Base-by-base conservation (phyloP, 495 filamentous ascomycete species). In the Penicillium canariense region DNA sequence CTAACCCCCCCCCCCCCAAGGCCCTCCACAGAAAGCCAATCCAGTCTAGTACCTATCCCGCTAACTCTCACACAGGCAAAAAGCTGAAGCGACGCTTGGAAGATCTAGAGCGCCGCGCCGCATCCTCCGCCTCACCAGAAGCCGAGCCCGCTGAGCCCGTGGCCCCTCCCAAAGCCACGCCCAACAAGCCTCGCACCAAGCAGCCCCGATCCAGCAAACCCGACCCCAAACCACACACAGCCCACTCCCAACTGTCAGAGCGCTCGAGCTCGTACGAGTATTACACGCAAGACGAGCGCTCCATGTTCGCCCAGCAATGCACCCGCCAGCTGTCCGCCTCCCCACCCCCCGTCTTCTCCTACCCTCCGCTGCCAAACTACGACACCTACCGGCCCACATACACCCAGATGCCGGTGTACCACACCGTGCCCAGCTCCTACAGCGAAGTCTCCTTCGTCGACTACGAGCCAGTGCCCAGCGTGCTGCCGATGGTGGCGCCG, bases 1-100 rank as follows among this genome's bases (percentile, higher is more conserved):
- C 26, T 3, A 20, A 25, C 5, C n/a, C 26, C 12, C n/a, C 18
- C 6, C 30, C 30, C 6, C 30, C 12, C 6, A 32, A 6, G 30
- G 30, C 18, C 11, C 17, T 12, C 20, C 34, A n/a, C n/a, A n/a
- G n/a, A n/a, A n/a, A n/a, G n/a, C n/a, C n/a, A n/a, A n/a, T n/a
- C n/a, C n/a, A n/a, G n/a, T n/a, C n/a, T n/a, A n/a, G n/a, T n/a
- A n/a, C n/a, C n/a, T 25, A 17, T 32, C 31, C 8, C 31, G 14
- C 8, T 47, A 27, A 26, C 18, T 26, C 5, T 31, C 46, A 25
- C 5, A 52, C 69, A 97, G 93, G 93, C 81, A 96, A 97, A 82
- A 98, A 97, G 83, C 84, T 98, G 52, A 98, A 98, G 88, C 90
- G 89, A 72, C 85, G 93, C 64, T 80, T 98, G 67, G 93, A 98